Evolutionary conservation across 306 rosid species (phyloP).

Genomic region (Fagus sylvatica): DNA sequence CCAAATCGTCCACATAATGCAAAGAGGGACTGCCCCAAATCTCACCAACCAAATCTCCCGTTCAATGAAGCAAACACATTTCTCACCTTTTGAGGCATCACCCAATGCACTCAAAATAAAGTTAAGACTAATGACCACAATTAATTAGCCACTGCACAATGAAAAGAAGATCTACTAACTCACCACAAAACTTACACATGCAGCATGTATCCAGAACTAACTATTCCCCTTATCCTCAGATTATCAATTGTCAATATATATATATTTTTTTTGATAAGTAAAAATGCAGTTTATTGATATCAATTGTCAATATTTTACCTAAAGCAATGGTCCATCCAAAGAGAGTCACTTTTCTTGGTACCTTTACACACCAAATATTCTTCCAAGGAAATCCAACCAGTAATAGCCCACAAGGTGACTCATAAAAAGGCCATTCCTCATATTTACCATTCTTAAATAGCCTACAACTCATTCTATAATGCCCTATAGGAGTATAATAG

Average conservation of each 20-base stretch:
- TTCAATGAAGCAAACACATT: background rate
- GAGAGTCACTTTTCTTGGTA: background rate
- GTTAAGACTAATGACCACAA: background rate
- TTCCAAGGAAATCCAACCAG: background rate
- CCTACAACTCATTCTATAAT: background rate
- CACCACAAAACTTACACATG: background rate
- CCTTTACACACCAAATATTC: background rate
- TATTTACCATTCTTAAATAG: background rate
- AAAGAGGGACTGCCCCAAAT: background rate
- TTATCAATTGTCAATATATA: too few relatives aligned
- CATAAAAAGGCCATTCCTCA: background rate
- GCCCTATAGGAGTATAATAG: background rate
- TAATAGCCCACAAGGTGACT: background rate
- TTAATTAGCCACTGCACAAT: background rate
- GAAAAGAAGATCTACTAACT: background rate
- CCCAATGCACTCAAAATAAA: background rate
- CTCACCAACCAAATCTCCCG: background rate
- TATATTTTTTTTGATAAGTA: too few relatives aligned
- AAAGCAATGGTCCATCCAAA: background rate
- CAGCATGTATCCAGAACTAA: background rate
- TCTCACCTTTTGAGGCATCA: background rate
- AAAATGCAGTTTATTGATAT: background rate
- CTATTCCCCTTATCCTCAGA: background rate
- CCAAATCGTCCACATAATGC: background rate
- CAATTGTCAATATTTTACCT: background rate